Percentiles rank a stretch among this genome's conserved stretches.
phyloP scores from a whole-genome alignment of 768 basidiomycete species.

The Kwoniella sp. region DNA sequence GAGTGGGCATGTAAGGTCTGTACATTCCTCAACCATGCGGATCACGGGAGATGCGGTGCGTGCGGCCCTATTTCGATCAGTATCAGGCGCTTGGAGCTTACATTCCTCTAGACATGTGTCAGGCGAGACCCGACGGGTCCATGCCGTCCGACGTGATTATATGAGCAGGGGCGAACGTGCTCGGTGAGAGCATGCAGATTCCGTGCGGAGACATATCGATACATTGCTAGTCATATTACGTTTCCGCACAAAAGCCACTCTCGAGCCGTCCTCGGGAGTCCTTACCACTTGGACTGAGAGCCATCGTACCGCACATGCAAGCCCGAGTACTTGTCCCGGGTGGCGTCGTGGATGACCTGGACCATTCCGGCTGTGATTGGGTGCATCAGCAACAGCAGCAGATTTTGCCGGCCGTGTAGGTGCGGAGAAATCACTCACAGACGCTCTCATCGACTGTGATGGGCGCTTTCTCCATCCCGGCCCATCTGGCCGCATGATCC shows the following conservation, averaged over 20 bases:
- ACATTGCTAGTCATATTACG: too few relatives aligned
- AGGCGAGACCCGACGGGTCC: constrained; percentile 30
- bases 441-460: constrained; percentile 32
- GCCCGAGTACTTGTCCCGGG: constrained; percentile 30
- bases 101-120: constrained; percentile 43
- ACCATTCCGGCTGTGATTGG: constrained; percentile 24
- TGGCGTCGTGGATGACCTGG: constrained; percentile 34
- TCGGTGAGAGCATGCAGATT: too few relatives aligned
- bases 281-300: constrained; percentile 14
- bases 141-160: constrained; percentile 8
- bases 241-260: too few relatives aligned
- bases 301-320: constrained; percentile 24
- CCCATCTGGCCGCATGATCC: constrained; percentile 9
- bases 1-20: constrained; percentile 37
- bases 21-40: constrained; percentile 15
- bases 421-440: constrained; percentile 12
- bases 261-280: too few relatives aligned
- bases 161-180: too few relatives aligned
- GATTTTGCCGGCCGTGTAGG: neutral
- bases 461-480: constrained; percentile 28
- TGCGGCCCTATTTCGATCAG: neutral
- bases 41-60: constrained; percentile 11
- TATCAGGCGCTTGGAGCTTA: too few relatives aligned
- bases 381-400: neutral
- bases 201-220: too few relatives aligned